phyloP scores from a whole-genome alignment of 2,329 filamentous ascomycete species.

The Neofusicoccum umdonicola region DNA sequence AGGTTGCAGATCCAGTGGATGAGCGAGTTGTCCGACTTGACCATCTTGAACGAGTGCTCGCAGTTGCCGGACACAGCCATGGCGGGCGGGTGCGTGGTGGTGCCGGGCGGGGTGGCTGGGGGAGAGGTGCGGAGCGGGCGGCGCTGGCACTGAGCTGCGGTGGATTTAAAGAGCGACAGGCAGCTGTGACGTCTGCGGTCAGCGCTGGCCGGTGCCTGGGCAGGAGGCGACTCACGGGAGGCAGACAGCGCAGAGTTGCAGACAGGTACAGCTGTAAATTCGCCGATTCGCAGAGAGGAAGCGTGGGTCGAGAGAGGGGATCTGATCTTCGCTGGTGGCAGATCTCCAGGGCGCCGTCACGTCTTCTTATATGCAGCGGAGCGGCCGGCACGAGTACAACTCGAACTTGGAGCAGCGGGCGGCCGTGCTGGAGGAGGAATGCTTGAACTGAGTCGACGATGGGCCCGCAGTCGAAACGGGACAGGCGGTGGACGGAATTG shows the following conservation, averaged over 20 bases:
- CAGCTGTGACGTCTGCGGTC: constrained; percentile 5
- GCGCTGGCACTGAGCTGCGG: neutral
- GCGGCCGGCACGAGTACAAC: neutral
- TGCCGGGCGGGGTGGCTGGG: neutral
- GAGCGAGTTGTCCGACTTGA: constrained; percentile 52
- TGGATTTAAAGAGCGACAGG: neutral
- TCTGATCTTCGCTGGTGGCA: constrained; percentile 13
- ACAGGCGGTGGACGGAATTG: constrained; percentile 31
- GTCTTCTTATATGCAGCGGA: constrained; percentile 3
- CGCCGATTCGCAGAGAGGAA: constrained; percentile 6
- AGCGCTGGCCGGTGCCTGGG: neutral
- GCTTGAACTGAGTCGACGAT: constrained; percentile 12
- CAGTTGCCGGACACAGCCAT: constrained; percentile 51
- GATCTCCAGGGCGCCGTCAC: constrained; percentile 15
- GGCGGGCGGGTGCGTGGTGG: constrained; percentile 18
- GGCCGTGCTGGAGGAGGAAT: constrained; percentile 13
- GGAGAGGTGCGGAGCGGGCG: neutral
- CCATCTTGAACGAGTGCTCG: constrained; percentile 49
- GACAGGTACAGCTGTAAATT: neutral
- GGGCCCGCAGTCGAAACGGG: constrained; percentile 28
- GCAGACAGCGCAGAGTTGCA: neutral
- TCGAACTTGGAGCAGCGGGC: no score
- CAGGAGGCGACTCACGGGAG: neutral
- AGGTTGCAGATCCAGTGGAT: constrained; percentile 53
- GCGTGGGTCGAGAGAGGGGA: neutral